Conservation (phyloP, 1,139 yeast genomes). For the Candida mesenterica region DNA sequence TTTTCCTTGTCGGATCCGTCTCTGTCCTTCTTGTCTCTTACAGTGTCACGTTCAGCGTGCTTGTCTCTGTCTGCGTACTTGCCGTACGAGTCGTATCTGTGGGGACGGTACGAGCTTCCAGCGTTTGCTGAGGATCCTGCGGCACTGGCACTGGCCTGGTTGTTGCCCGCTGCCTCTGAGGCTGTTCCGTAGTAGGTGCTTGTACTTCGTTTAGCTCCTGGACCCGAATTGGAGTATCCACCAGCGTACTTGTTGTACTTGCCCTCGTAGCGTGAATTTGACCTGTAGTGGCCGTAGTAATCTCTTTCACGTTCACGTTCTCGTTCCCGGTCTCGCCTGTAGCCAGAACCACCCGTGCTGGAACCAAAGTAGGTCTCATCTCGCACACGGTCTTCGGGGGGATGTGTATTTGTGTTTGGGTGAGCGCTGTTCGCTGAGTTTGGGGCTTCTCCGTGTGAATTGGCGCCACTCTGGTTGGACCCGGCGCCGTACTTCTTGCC, state of each 20-base stretch:
- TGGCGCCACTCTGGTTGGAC: no score
- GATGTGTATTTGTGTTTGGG: background rate
- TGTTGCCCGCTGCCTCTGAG: background rate
- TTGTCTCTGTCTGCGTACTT: background rate
- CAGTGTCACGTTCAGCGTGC: background rate
- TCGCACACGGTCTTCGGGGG: background rate
- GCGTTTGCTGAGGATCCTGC: background rate
- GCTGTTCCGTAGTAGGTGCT: conserved; percentile 3
- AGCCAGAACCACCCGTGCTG: conserved; percentile 10
- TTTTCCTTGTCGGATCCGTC: background rate
- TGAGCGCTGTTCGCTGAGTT: background rate
- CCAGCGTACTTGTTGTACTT: conserved; percentile 16
- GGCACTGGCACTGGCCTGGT: no score
- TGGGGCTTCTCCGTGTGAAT: background rate
- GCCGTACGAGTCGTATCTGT: conserved; percentile 1
- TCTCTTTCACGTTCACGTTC: conserved; percentile 12
- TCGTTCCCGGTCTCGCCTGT: no score
- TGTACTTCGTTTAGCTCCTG: background rate
- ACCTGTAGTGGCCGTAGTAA: conserved; percentile 17
- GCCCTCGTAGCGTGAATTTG: conserved; percentile 12
- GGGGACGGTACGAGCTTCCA: background rate
- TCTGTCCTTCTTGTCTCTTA: no score
- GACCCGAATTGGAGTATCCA: background rate
- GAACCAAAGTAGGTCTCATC: conserved; percentile 5
- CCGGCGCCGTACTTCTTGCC: conserved; percentile 13